Evolutionary conservation across 306 rosid genomes (phyloP).

Genomic region (Citrullus amarus): DNA sequence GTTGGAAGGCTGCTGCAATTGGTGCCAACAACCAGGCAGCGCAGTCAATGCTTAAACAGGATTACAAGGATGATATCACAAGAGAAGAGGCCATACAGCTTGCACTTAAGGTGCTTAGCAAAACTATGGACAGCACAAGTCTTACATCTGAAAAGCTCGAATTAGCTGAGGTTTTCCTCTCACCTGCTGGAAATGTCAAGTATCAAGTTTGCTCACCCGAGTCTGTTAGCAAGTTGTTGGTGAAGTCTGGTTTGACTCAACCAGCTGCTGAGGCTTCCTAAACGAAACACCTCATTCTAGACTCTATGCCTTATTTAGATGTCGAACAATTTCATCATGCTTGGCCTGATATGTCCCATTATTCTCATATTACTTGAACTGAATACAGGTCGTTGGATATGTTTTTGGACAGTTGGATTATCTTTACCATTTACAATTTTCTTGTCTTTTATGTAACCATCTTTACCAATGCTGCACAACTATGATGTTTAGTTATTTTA

Average conservation of each 20-base stretch:
- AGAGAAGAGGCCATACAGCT: conserved; percentile 35
- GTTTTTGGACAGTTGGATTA: background rate
- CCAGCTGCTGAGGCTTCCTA: conserved; percentile 28
- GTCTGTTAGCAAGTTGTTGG: conserved; percentile 20
- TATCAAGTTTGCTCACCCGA: conserved; percentile 26
- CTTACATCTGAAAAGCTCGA: conserved; percentile 30
- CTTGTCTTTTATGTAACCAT: background rate
- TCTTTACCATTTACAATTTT: background rate
- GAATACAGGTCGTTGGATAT: background rate
- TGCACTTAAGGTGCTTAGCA: conserved; percentile 32
- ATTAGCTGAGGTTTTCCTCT: conserved; percentile 26
- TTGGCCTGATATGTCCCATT: background rate
- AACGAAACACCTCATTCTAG: background rate
- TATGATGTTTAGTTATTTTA: background rate
- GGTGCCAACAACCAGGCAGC: conserved; percentile 39
- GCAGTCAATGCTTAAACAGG: conserved; percentile 35
- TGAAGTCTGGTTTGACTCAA: conserved; percentile 28
- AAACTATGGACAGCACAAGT: conserved; percentile 38
- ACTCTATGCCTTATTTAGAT: background rate
- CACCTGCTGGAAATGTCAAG: conserved; percentile 29
- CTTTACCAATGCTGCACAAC: background rate
- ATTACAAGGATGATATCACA: conserved; percentile 31
- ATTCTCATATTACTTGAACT: background rate
- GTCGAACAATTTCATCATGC: background rate
- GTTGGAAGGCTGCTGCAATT: conserved; percentile 38